Base-by-base conservation (phyloP, 768 basidiomycete species). In the Fomitopsis pulvina region DNA sequence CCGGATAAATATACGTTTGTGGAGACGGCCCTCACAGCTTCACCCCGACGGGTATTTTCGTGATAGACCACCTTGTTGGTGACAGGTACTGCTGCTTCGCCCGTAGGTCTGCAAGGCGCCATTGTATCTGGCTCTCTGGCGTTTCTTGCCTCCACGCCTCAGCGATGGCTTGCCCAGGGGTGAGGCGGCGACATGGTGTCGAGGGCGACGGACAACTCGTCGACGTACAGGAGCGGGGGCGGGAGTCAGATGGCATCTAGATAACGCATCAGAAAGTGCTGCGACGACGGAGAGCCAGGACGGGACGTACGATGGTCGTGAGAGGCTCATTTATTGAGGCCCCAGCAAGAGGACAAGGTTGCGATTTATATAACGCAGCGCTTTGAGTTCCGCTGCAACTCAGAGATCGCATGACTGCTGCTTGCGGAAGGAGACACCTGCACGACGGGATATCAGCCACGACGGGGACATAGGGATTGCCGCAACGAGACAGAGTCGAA, bases 131-230 rank as follows among this genome's bases (percentile, higher is more conserved):
- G 55, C 67, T 78, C 64, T 83, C 78, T 12, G 63, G 51, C n/a
- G 79, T 76, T 65, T 84, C 80, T 42, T 70, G 67, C 60, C 73
- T 77, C 85, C 85, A 87, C 47, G 80, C 80, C 37, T 81, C 77
- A 29, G 80, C 81, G 62, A 88, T 86, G 25, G 78, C 74, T 54
- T 81, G 78, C 3, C 79, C 77, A 30, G 80, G 79, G 10, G 80
- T 72, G 57, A 74, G 54, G 30, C 57, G 53, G 50, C 22, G 66
- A 37, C 38, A 32, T 55, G 51, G 21, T 14, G 34, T 37, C 34
- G 34, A 12, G 34, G 54, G 39, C 46, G 41, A 22, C 20, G 44
- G 29, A 18, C 40, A 27, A 47, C 50, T 32, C 47, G 48, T 44
- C 54, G 44, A 46, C 58, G 56, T 56, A 50, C 51, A 57, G 55